Conservation (phyloP, 768 basidiomycete genomes). For the Botryobasidium botryosum region DNA sequence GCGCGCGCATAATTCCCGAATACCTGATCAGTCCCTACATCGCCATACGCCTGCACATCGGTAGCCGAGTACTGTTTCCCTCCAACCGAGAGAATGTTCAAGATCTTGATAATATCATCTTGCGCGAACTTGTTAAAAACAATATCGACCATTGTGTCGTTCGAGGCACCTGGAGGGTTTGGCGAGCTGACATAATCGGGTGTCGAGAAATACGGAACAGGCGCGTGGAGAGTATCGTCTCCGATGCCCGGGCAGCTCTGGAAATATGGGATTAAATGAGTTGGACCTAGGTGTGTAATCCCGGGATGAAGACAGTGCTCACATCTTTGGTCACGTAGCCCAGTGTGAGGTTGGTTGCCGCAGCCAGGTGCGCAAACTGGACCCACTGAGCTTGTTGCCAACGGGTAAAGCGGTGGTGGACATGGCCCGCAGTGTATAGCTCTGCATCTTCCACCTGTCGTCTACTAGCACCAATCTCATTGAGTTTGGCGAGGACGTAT, state of each 20-base stretch:
- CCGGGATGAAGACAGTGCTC: constrained; percentile 15
- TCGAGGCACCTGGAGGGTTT: constrained; percentile 30
- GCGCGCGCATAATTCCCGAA: constrained; percentile 41
- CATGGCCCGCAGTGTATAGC: too few relatives aligned
- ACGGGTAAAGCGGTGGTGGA: too few relatives aligned
- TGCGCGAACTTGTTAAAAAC: constrained; percentile 62
- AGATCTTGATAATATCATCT: constrained; percentile 22
- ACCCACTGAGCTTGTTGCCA: too few relatives aligned
- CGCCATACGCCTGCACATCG: constrained; percentile 41
- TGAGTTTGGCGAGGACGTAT: constrained; percentile 26
- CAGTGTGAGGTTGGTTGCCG: constrained; percentile 34
- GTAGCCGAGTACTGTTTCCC: constrained; percentile 29
- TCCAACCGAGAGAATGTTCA: constrained; percentile 38
- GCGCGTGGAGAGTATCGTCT: constrained; percentile 51
- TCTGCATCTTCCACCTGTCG: too few relatives aligned
- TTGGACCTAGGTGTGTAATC: not conserved
- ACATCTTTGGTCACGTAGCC: constrained; percentile 66
- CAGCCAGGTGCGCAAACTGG: constrained; percentile 23
- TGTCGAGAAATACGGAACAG: constrained; percentile 36
- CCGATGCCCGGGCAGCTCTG: constrained; percentile 58
- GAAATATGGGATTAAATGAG: not conserved
- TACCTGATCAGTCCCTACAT: constrained; percentile 31
- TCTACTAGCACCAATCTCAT: too few relatives aligned
- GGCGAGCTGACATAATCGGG: constrained; percentile 45
- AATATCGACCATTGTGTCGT: constrained; percentile 43